These are phyloP conservation scores for Termitomyces sp. DNA, from an alignment of 768 basidiomycete genomes.

Conservation along the genomic window DNA sequence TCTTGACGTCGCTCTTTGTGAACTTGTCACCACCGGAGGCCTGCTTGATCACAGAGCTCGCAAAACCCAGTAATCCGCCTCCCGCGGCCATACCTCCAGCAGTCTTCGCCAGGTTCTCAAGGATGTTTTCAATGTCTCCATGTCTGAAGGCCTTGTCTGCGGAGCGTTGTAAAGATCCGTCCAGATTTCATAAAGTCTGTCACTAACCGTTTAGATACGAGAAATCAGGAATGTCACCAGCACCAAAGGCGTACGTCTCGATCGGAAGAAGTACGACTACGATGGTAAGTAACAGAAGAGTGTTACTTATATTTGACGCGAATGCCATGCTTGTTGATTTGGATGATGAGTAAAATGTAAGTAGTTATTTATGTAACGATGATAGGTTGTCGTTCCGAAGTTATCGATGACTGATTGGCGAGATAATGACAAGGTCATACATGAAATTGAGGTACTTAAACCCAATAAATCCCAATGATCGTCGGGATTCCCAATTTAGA, in stretches of 20 bases:
- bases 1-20: conserved; percentile 60
- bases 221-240: conserved; percentile 72
- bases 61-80: conserved; percentile 49
- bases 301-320: conserved; percentile 24
- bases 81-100: conserved; percentile 43
- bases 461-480: too few relatives aligned
- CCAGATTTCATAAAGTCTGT: neutral
- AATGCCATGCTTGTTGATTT: conserved; percentile 20
- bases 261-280: conserved; percentile 40
- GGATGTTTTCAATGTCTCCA: conserved; percentile 72
- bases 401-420: conserved; percentile 7
- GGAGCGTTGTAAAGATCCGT: conserved; percentile 1
- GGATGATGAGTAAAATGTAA: conserved; percentile 2
- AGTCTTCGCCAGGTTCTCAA: conserved; percentile 55
- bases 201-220: conserved; percentile 57
- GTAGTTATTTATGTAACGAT: too few relatives aligned
- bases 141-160: conserved; percentile 71
- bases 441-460: too few relatives aligned
- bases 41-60: conserved; percentile 39
- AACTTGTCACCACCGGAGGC: conserved; percentile 58
- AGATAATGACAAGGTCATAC: neutral
- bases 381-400: neutral
- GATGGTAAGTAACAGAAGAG: conserved; percentile 32
- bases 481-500: neutral
- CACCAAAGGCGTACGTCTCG: conserved; percentile 50